These are phyloP conservation scores for Talaromyces trachyspermus DNA, from an alignment of 495 filamentous ascomycete species.

Conservation along the genomic window DNA sequence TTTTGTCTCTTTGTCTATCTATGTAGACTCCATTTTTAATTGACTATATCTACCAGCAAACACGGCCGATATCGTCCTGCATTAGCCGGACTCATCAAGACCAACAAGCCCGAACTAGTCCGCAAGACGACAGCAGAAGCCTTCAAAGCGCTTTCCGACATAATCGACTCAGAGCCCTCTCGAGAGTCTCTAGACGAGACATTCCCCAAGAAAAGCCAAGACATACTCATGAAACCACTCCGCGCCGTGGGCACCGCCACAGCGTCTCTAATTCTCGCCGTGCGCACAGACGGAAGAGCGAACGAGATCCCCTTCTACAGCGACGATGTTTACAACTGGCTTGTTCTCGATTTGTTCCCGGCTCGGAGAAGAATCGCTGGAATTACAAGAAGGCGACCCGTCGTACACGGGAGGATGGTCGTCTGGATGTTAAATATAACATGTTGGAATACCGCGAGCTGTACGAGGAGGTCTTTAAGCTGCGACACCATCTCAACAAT, in stretches of 20 bases:
- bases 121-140: slow-evolving; percentile 40
- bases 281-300: slow-evolving; percentile 33
- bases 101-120: slow-evolving; percentile 43
- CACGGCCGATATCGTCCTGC: slow-evolving; percentile 67
- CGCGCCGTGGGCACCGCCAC: slow-evolving; percentile 68
- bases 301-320: slow-evolving; percentile 62
- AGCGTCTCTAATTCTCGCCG: slow-evolving; percentile 60
- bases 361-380: slow-evolving; percentile 10
- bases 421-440: slow-evolving; percentile 55
- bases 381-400: slow-evolving; percentile 27
- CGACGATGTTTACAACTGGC: slow-evolving; percentile 67
- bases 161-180: slow-evolving; percentile 8
- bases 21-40: too few species aligned
- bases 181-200: slow-evolving; percentile 10
- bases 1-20: too few species aligned
- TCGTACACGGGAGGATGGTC: slow-evolving; percentile 24
- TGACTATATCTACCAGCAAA: slow-evolving; percentile 22
- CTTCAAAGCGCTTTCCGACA: slow-evolving; percentile 21
- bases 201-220: slow-evolving; percentile 39
- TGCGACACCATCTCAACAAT: slow-evolving; percentile 39
- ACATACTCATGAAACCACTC: slow-evolving; percentile 42
- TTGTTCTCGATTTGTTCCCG: slow-evolving; percentile 33
- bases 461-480: slow-evolving; percentile 30
- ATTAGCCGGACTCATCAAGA: slow-evolving; percentile 56
- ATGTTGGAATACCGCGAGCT: slow-evolving; percentile 54